Evolutionary conservation across 1,139 yeast genomes (phyloP), one percentile per base, ranked within the genome.

Genomic region (Candida tetrigidarum): DNA sequence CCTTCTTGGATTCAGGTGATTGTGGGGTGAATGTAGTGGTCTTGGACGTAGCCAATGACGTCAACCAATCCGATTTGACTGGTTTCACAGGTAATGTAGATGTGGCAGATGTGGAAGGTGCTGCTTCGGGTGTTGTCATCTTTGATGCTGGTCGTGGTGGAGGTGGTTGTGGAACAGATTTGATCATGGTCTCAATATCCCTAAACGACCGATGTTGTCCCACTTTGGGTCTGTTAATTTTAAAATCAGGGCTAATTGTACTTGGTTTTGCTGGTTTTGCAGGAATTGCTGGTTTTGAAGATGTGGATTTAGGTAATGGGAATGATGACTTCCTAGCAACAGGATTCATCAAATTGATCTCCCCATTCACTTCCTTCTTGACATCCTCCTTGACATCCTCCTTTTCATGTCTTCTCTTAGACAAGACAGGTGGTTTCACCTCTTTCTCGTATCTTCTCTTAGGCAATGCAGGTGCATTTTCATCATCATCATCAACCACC

Each of bases 321-420:
- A 42, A 27, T 18, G 44, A 30, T 4, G 45, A 20, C 23, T 51
- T 52, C 42, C 50, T 43, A 2, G 58, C 58, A 4, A 60, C 58
- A 0, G 68, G 68, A 10, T 53, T 51, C 14, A 62, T 36, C 37
- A 64, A 50, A 11, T 57, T 50, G n/a, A 63, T 46, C 6, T 56
- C 52, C 38, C 58, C 50, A 16, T n/a, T 5, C 14, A 10, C 23
- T 29, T 37, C 26, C 27, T 29, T n/a, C 30, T 29, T 16, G 41
- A n/a, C n/a, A n/a, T n/a, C n/a, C n/a, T n/a, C n/a, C n/a, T n/a
- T n/a, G n/a, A n/a, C n/a, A n/a, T n/a, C n/a, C n/a, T n/a, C n/a
- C n/a, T n/a, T n/a, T n/a, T n/a, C n/a, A n/a, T n/a, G n/a, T n/a
- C n/a, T n/a, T n/a, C n/a, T n/a, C n/a, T n/a, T n/a, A n/a, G n/a